Evolutionary conservation across 2,329 filamentous ascomycete species (phyloP), one percentile per base, ranked within the genome.

Genomic region (Cytospora piceae): DNA sequence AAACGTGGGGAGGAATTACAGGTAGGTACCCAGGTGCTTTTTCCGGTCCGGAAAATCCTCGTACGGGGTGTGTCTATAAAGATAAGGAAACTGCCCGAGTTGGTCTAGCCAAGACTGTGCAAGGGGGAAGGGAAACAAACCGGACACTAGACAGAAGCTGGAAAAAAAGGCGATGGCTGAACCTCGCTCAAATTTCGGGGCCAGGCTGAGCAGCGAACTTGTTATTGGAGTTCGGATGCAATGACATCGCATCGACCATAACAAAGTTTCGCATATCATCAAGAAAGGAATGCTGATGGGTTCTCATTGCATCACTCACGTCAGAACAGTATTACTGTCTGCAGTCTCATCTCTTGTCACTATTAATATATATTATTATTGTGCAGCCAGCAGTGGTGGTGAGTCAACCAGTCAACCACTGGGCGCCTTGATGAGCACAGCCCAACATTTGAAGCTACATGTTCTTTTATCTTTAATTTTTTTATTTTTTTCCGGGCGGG

Each of bases 11-110:
- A 65, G 58, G 42, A 34, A 32, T 53, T 8, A n/a, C 27, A 29
- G 3, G 5, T n/a, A 29, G 27, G 27, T 37, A 34, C 32, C 32
- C 2, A 34, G 6, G 34, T 37, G 12, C 34, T 12, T 53, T 27
- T 37, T 6, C 3, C 12, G 1, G 29, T 34, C 65, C 65, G 65
- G 29, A n/a, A 67, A 65, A 61, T 67, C 63, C 39, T 67, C 65
- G 65, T 65, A 58, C n/a, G 58, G 59, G 62, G 62, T 58, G 57
- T 60, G 63, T 22, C 39, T 24, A 54, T 34, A 54, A 32, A 67
- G 66, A 68, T 68, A 68, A 68, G 66, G 64, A 64, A 39, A 66
- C 42, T 68, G 56, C 46, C 63, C 63, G 52, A 60, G 57, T 42
- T n/a, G 42, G 66, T n/a, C 64, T 66, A 66, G 58, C 49, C 56